A percentile compares a stretch with the other conserved stretches of the same genome.
These are phyloP conservation scores for Prunus mongolica DNA, from an alignment of 306 rosid genomes.

Conservation along the genomic window DNA sequence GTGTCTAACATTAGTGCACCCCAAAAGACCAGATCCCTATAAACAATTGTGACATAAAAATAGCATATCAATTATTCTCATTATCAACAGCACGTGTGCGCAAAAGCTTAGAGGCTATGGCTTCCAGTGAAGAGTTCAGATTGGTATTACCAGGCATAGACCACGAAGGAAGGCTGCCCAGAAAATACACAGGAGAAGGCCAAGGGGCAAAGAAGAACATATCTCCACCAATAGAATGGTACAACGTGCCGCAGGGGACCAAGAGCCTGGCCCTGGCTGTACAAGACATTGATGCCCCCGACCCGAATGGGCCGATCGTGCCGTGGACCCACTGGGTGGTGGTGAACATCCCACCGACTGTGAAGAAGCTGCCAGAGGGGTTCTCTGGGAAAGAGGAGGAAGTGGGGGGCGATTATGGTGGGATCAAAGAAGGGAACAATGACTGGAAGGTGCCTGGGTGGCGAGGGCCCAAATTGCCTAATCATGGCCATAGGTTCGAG, in stretches of 20 bases:
- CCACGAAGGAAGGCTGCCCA: conserved; percentile 58
- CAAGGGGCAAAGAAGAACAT: conserved; percentile 73
- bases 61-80: no score
- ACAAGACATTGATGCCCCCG: conserved; percentile 74
- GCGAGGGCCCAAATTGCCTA: conserved; percentile 63
- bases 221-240: conserved; percentile 90
- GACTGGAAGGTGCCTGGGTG: conserved; percentile 75
- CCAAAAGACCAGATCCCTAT: conserved; percentile 5
- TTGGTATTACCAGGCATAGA: conserved; percentile 49
- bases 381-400: conserved; percentile 63
- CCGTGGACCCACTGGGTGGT: conserved; percentile 86
- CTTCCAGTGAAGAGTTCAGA: conserved; percentile 52
- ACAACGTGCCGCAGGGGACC: conserved; percentile 67
- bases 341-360: conserved; percentile 48
- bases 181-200: conserved; percentile 63
- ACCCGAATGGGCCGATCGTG: conserved; percentile 48
- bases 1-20: conserved; percentile 20
- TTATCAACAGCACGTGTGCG: not conserved
- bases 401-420: conserved; percentile 41
- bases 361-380: conserved; percentile 68
- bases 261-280: conserved; percentile 61
- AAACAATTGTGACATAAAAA: not conserved
- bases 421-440: conserved; percentile 57
- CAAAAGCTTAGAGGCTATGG: not conserved
- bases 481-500: conserved; percentile 61